Evolutionary conservation across 352 stramenopile genomes (phyloP).

Genomic region (Globisporangium ultimum): DNA sequence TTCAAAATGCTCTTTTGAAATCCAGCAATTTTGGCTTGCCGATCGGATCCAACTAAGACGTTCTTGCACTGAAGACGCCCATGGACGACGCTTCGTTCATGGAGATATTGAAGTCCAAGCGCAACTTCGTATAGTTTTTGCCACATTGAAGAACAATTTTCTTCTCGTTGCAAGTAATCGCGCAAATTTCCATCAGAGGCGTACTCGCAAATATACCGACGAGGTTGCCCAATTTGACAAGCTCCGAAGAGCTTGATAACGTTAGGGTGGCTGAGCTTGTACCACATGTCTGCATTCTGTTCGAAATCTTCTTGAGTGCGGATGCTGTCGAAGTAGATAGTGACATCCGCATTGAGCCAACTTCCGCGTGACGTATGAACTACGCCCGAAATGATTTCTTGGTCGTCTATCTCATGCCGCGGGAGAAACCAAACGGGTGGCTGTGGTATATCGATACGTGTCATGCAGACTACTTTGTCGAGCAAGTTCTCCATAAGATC

Average conservation of each 20-base stretch:
- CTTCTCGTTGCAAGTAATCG: neutral
- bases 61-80: no score
- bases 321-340: neutral
- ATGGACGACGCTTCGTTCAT: no score
- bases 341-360: slow-evolving; percentile 8
- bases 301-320: slow-evolving; percentile 1
- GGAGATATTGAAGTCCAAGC: no score
- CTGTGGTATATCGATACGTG: neutral
- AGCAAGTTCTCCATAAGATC: slow-evolving; percentile 6
- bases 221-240: slow-evolving; percentile 5
- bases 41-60: no score
- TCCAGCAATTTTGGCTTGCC: no score
- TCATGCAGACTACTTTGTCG: neutral
- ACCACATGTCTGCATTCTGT: neutral
- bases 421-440: slow-evolving; percentile 10
- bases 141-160: neutral
- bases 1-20: no score
- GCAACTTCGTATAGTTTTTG: neutral
- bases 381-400: neutral
- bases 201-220: slow-evolving; percentile 5
- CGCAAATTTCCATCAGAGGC: slow-evolving; percentile 3
- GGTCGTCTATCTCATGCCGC: slow-evolving; percentile 12
- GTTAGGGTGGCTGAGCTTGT: slow-evolving; percentile 19
- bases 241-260: slow-evolving; percentile 17
- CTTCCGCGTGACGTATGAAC: slow-evolving; percentile 2